phyloP scores from a whole-genome alignment of 257 asterid species.

The Solanum sitiens region DNA sequence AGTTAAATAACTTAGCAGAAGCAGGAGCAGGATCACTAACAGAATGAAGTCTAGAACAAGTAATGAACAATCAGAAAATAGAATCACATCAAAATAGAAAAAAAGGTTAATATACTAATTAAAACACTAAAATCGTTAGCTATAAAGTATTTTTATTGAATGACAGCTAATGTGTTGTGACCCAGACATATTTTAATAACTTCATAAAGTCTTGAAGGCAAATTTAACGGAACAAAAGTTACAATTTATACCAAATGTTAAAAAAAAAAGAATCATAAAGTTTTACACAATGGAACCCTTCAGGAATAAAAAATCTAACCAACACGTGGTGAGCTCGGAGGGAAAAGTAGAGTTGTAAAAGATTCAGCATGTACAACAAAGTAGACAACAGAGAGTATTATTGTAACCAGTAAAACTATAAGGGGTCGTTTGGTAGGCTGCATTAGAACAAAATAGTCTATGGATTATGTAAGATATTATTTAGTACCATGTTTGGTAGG shows the following conservation, averaged over 20 bases:
- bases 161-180: background rate
- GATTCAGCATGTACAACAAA: slow-evolving; percentile 92
- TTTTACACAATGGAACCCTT: background rate
- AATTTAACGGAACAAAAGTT: background rate
- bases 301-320: slow-evolving; percentile 21
- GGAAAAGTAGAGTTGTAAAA: slow-evolving; percentile 75
- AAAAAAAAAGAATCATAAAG: background rate
- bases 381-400: slow-evolving; percentile 74
- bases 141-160: background rate
- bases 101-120: background rate
- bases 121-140: background rate
- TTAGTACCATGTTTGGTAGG: too few species aligned
- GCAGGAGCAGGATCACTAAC: background rate
- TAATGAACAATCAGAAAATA: background rate
- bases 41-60: background rate
- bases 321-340: slow-evolving; percentile 82
- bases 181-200: background rate
- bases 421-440: too few species aligned
- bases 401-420: slow-evolving; percentile 53
- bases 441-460: too few species aligned
- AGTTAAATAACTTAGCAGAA: background rate
- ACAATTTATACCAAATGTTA: background rate
- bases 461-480: too few species aligned
- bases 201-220: background rate
- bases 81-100: background rate